phyloP scores from a whole-genome alignment of 495 filamentous ascomycete genomes.

The Diplogelasinospora grovesii region DNA sequence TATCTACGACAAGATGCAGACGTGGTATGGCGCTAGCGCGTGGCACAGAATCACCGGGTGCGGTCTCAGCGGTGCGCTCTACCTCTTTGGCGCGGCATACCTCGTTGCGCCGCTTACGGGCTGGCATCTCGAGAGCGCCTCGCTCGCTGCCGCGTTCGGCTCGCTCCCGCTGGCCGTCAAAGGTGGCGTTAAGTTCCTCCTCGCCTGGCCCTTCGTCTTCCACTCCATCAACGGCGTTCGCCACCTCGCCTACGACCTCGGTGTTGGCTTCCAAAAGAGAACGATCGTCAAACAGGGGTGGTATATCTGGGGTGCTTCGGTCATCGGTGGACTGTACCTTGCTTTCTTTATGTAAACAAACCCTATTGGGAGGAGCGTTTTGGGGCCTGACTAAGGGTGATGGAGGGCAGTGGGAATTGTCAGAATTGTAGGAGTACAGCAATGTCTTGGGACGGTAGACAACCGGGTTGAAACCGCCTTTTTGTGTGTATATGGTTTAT shows the following conservation, averaged over 20 bases:
- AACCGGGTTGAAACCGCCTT: slow-evolving; percentile 6
- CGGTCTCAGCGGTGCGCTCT: slow-evolving; percentile 65
- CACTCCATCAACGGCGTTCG: slow-evolving; percentile 83
- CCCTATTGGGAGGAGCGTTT: too few relatives aligned
- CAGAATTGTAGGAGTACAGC: slow-evolving; percentile 11
- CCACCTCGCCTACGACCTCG: slow-evolving; percentile 83
- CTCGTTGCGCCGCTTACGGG: slow-evolving; percentile 73
- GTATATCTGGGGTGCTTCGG: slow-evolving; percentile 61
- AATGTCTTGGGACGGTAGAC: slow-evolving; percentile 4
- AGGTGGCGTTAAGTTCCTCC: slow-evolving; percentile 60
- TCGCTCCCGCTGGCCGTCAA: slow-evolving; percentile 63
- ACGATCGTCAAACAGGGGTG: slow-evolving; percentile 70
- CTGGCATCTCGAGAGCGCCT: slow-evolving; percentile 76
- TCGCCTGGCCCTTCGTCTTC: slow-evolving; percentile 81
- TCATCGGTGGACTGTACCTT: slow-evolving; percentile 55
- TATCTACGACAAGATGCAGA: slow-evolving; percentile 86
- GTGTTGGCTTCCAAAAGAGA: slow-evolving; percentile 58
- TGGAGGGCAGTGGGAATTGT: slow-evolving; percentile 4
- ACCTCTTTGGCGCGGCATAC: slow-evolving; percentile 79
- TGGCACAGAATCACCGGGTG: slow-evolving; percentile 78
- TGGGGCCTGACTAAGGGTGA: not conserved
- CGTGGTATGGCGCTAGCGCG: slow-evolving; percentile 62
- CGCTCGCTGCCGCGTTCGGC: slow-evolving; percentile 70
- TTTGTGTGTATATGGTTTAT: slow-evolving; percentile 15
- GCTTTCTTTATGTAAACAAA: slow-evolving; percentile 39